These are phyloP conservation scores for Gillenia trifoliata DNA, from an alignment of 306 rosid genomes.

Conservation along the genomic window DNA sequence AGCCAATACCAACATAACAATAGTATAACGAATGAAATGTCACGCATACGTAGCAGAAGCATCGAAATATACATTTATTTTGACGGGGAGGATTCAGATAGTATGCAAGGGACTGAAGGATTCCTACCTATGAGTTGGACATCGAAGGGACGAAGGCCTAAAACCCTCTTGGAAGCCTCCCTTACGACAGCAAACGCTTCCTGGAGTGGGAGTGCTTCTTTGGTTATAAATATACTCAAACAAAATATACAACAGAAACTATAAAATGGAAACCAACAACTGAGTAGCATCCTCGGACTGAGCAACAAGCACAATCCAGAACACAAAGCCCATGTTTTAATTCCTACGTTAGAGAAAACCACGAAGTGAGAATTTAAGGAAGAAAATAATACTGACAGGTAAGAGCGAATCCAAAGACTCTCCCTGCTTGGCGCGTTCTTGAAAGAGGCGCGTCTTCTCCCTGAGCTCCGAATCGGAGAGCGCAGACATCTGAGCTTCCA, in stretches of 20 bases:
- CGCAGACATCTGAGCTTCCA: slow-evolving; percentile 61
- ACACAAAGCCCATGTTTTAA: background rate
- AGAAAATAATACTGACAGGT: slow-evolving; percentile 42
- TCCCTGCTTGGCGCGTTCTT: slow-evolving; percentile 66
- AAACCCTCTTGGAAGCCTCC: slow-evolving; percentile 90
- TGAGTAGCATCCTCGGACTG: background rate
- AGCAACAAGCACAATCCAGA: background rate
- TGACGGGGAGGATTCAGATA: background rate
- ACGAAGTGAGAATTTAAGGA: background rate
- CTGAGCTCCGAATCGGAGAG: slow-evolving; percentile 82
- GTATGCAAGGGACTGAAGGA: background rate
- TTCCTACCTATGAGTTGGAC: slow-evolving; percentile 78
- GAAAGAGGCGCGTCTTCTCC: slow-evolving; percentile 53
- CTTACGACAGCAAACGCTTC: slow-evolving; percentile 94
- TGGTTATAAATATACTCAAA: background rate
- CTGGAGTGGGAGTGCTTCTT: slow-evolving; percentile 30
- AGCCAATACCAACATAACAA: background rate
- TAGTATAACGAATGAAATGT: background rate
- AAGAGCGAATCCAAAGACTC: slow-evolving; percentile 79
- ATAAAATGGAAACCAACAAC: background rate
- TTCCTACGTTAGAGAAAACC: background rate
- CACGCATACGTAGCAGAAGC: background rate
- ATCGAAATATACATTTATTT: background rate
- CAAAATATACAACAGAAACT: background rate
- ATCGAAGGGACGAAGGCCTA: slow-evolving; percentile 95